Evolutionary conservation across 192 early-diverging fungal species (phyloP).

Genomic region (Phlyctochytrium bullatum): DNA sequence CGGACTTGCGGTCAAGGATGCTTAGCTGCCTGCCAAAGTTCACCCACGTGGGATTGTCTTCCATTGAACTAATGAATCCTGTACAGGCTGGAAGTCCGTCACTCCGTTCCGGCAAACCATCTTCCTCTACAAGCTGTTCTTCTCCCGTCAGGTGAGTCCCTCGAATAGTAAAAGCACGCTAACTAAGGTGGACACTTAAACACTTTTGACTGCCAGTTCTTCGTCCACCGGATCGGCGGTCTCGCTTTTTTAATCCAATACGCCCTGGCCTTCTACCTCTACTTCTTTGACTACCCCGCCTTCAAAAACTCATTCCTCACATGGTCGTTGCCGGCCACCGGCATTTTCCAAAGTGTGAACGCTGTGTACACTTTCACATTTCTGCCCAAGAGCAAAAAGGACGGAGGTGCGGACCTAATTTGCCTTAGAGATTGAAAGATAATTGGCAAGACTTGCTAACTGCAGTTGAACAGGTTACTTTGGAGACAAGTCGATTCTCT

Average conservation of each 20-base stretch:
- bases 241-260: conserved; percentile 27
- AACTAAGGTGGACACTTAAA: too few relatives aligned
- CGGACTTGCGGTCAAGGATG: too few relatives aligned
- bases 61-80: too few relatives aligned
- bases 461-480: conserved; percentile 16
- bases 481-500: conserved; percentile 25
- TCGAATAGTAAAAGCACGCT: too few relatives aligned
- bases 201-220: conserved; percentile 23
- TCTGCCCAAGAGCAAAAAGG: conserved; percentile 27
- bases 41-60: too few relatives aligned
- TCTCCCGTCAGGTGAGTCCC: conserved; percentile 4
- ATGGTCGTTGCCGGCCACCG: conserved; percentile 25
- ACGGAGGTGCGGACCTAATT: neutral
- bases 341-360: conserved; percentile 23
- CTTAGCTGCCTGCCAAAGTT: too few relatives aligned
- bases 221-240: conserved; percentile 23
- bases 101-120: conserved; percentile 20
- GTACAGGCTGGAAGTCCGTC: conserved; percentile 5
- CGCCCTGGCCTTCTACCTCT: conserved; percentile 20
- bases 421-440: neutral
- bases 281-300: conserved; percentile 26
- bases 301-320: conserved; percentile 16
- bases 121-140: conserved; percentile 18
- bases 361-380: conserved; percentile 34
- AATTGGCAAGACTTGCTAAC: neutral